Percentiles rank a stretch among this genome's conserved stretches.
phyloP scores from a whole-genome alignment of 1,284 basidiomycete genomes.

The Trichosporon ovoides region DNA sequence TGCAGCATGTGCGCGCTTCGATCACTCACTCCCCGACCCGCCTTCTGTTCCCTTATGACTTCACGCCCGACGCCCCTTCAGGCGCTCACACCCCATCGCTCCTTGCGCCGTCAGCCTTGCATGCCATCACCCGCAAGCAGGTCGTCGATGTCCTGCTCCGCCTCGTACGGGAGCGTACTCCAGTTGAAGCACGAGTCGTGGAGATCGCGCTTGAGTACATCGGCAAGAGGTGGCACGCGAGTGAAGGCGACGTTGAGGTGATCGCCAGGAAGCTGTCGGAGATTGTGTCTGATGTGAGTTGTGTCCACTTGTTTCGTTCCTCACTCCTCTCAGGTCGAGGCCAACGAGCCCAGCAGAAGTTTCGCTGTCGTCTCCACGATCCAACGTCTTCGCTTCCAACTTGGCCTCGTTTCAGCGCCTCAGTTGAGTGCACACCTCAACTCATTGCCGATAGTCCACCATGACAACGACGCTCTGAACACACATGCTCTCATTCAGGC shows the following conservation, averaged over 20 bases:
- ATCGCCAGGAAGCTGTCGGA: conserved; percentile 32
- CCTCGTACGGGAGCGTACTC: conserved; percentile 11
- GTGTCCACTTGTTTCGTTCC: neutral
- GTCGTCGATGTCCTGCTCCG: conserved; percentile 29
- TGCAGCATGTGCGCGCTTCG: neutral
- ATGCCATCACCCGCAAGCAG: conserved; percentile 23
- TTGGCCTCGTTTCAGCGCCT: conserved; percentile 29
- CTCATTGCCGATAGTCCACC: neutral
- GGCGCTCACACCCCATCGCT: neutral
- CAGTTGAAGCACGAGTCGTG: conserved; percentile 6
- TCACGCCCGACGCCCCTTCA: conserved; percentile 12
- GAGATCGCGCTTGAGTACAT: conserved; percentile 38
- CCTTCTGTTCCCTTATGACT: conserved; percentile 26
- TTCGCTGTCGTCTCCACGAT: conserved; percentile 25
- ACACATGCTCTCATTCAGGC: conserved; percentile 8
- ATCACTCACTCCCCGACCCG: conserved; percentile 8
- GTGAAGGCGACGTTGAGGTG: conserved; percentile 22
- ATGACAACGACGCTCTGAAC: neutral
- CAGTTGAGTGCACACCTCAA: conserved; percentile 31
- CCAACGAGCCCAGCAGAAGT: conserved; percentile 15
- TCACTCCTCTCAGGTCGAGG: conserved; percentile 26
- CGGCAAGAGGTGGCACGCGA: conserved; percentile 25
- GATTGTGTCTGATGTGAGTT: conserved; percentile 43
- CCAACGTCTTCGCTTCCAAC: conserved; percentile 27
- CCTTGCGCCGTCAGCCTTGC: conserved; percentile 6